Evolutionary conservation across 2,329 filamentous ascomycete species (phyloP), one percentile per base, ranked within the genome.

Genomic region (Alternaria atra): DNA sequence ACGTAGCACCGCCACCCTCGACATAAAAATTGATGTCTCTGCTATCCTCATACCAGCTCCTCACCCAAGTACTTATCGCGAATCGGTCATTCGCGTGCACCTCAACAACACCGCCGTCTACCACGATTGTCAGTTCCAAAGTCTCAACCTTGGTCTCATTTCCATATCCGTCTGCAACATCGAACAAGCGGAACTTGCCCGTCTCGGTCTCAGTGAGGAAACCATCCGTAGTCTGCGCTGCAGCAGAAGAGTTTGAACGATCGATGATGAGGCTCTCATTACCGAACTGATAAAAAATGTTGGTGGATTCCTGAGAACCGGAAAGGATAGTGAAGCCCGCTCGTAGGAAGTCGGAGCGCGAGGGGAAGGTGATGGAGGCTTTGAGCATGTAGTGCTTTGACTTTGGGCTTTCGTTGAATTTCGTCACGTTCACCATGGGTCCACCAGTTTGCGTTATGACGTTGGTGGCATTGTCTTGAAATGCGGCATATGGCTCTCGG

Each of bases 251-350:
- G 37, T 80, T 80, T 32, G 71, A 76, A 5, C 80, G 78, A 52
- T 82, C 80, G 20, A 83, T 69, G 34, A 81, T 71, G 42, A 83
- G 60, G 20, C 76, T 78, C 64, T 83, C 81, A 64, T 82, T 81
- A 3, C 77, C 79, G 65, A 83, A 81, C 50, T 82, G 80, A 65
- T 83, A 82, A 67, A 81, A 82, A 39, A 83, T 77, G 10, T 71
- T 76, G 5, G 81, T 82, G 10, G 73, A 75, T 65, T 83, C 81
- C 25, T 77, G 65, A 3, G 78, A 67, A 5, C 80, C 81, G 2
- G 77, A 74, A 3, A 82, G 65, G 42, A 83, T 80, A 48, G 78
- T 74, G 60, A 83, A 79, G 13, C 81, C 81, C 17, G 78, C 80
- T 60, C 77, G 78, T 4, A 81, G 64, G 20, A 76, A 65, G 1